These are phyloP conservation scores for Saccharomyces paradoxus DNA, from an alignment of 805 yeast species.

Conservation along the genomic window DNA sequence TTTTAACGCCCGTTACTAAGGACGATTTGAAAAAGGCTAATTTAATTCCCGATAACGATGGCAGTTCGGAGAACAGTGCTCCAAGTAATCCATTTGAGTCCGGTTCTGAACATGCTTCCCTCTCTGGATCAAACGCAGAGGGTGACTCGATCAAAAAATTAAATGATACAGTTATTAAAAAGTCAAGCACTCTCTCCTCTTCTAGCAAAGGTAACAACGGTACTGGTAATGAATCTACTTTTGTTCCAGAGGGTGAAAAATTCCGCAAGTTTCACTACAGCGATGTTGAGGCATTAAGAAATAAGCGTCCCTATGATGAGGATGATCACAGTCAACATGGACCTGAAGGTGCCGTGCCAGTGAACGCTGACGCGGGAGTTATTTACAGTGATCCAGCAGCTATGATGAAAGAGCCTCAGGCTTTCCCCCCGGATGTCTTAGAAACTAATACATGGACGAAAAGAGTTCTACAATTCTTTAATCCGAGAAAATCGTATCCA, in stretches of 20 bases:
- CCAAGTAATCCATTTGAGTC: constrained; percentile 2
- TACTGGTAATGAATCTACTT: constrained; percentile 14
- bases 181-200: constrained; percentile 2
- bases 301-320: not conserved
- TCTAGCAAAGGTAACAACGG: constrained; percentile 4
- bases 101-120: not conserved
- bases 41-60: constrained; percentile 16
- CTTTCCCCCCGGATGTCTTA: constrained; percentile 22
- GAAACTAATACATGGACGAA: constrained; percentile 9
- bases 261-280: constrained; percentile 20
- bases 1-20: constrained; percentile 25
- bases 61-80: constrained; percentile 1
- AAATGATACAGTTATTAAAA: not conserved
- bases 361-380: constrained; percentile 21
- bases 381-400: constrained; percentile 20
- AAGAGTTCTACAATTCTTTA: constrained; percentile 35
- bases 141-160: not conserved
- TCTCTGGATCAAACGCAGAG: constrained; percentile 2
- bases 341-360: constrained; percentile 12
- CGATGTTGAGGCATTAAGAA: constrained; percentile 15
- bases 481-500: constrained; percentile 38
- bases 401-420: constrained; percentile 12
- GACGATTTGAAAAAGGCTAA: constrained; percentile 25
- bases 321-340: constrained; percentile 1
- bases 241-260: constrained; percentile 23